Percentiles rank a stretch among this genome's conserved stretches.
phyloP scores from a whole-genome alignment of 148 eudicot species.

The Mesembryanthemum crystallinum region DNA sequence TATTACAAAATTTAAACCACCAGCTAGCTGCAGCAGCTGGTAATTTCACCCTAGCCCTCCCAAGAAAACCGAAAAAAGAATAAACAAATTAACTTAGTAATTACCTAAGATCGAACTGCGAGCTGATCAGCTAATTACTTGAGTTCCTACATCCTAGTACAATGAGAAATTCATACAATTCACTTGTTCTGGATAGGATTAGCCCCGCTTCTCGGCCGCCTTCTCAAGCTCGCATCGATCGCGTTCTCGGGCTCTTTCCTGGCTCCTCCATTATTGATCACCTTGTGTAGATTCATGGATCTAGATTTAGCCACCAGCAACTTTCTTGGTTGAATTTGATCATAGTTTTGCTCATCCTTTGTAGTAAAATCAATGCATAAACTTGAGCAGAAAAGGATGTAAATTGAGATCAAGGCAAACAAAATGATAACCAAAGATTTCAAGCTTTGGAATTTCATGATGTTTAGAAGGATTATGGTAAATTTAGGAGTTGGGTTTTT shows the following conservation, averaged over 20 bases:
- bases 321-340: constrained; percentile 23
- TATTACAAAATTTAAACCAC: too few relatives aligned
- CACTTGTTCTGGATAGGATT: constrained; percentile 45
- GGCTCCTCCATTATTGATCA: constrained; percentile 5
- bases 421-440: constrained; percentile 21
- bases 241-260: constrained; percentile 46
- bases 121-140: too few relatives aligned
- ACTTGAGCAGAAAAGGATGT: constrained; percentile 21
- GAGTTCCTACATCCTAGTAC: too few relatives aligned
- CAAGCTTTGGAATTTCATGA: constrained; percentile 25
- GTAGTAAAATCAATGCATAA: background rate
- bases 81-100: too few relatives aligned
- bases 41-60: too few relatives aligned
- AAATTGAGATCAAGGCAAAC: constrained; percentile 14
- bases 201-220: constrained; percentile 26
- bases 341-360: background rate
- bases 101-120: too few relatives aligned
- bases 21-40: too few relatives aligned
- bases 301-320: constrained; percentile 5
- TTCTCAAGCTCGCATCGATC: constrained; percentile 45
- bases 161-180: too few relatives aligned
- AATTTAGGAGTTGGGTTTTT: too few relatives aligned
- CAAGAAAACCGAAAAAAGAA: too few relatives aligned
- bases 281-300: constrained; percentile 12
- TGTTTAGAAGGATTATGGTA: background rate